A percentile compares a stretch with the other conserved stretches of the same genome.
phyloP scores from a whole-genome alignment of 2,329 filamentous ascomycete genomes.

The Ophiobolus disseminans region DNA sequence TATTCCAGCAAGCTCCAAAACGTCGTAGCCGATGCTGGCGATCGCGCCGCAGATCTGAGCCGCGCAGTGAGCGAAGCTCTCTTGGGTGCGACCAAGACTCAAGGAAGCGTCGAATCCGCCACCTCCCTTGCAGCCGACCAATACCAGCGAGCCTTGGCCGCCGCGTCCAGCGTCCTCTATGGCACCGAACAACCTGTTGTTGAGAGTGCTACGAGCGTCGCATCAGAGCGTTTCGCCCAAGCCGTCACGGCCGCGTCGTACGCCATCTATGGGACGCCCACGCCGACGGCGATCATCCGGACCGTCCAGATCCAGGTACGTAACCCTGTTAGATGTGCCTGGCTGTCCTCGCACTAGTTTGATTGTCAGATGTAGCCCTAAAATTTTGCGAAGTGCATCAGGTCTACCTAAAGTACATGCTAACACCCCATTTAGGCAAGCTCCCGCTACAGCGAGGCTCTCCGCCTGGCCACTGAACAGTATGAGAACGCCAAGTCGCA shows the following conservation, averaged over 20 bases:
- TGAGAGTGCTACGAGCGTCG: conserved; percentile 58
- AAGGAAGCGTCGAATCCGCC: conserved; percentile 58
- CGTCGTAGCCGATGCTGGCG: conserved; percentile 60
- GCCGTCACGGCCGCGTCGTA: conserved; percentile 67
- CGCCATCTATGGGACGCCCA: conserved; percentile 61
- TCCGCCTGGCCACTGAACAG: conserved; percentile 70
- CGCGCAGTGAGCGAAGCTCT: conserved; percentile 64
- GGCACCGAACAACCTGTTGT: conserved; percentile 54
- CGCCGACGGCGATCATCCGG: conserved; percentile 53
- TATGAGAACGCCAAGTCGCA: conserved; percentile 71
- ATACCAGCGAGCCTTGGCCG: conserved; percentile 63
- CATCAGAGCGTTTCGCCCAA: conserved; percentile 62
- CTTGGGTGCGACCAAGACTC: conserved; percentile 53
- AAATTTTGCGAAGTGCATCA: not conserved
- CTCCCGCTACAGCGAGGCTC: conserved; percentile 68
- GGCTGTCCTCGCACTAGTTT: no score
- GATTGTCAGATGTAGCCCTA: no score
- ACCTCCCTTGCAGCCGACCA: conserved; percentile 63
- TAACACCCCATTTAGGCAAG: no score
- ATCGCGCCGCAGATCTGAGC: conserved; percentile 61
- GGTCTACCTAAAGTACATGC: not conserved
- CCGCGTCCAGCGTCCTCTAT: conserved; percentile 64
- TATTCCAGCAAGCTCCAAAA: conserved; percentile 61
- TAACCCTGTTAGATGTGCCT: no score
- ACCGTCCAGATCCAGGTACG: conserved; percentile 54